A percentile compares a stretch with the other conserved stretches of the same genome.
Conservation (phyloP, 805 yeast genomes). For the Kodamaea kaohsiungensis region DNA sequence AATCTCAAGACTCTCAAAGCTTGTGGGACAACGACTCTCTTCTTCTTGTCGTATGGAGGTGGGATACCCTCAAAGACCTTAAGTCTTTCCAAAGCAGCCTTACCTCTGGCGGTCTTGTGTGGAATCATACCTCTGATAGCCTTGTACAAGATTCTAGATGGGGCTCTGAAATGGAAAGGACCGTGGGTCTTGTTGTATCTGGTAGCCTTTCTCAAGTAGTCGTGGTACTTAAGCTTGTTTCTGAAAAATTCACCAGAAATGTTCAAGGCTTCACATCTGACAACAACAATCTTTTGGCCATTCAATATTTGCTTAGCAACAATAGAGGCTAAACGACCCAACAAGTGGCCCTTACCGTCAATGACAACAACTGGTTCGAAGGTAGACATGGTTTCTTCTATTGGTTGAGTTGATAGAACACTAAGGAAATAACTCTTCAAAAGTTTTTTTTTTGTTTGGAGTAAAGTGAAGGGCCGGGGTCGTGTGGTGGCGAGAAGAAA, state of each 20-base stretch:
- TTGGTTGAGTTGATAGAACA: slow-evolving; percentile 7
- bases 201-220: slow-evolving; percentile 98
- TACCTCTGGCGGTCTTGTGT: slow-evolving; percentile 99
- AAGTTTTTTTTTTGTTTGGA: slow-evolving; percentile 3
- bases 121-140: slow-evolving; percentile 99
- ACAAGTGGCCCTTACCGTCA: slow-evolving; percentile 99
- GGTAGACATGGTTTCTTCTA: slow-evolving; percentile 57
- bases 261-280: slow-evolving; percentile 97
- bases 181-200: slow-evolving; percentile 98
- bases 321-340: slow-evolving; percentile 99
- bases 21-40: slow-evolving; percentile 99
- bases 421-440: background rate
- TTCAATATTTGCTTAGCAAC: slow-evolving; percentile 97
- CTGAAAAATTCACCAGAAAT: slow-evolving; percentile 99
- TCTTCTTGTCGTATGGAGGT: slow-evolving; percentile 99
- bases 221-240: slow-evolving; percentile 99
- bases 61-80: slow-evolving; percentile 99
- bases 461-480: background rate
- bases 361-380: slow-evolving; percentile 97
- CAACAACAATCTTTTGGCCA: slow-evolving; percentile 98
- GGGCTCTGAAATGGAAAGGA: slow-evolving; percentile 99
- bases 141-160: slow-evolving; percentile 99
- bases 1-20: slow-evolving; percentile 98
- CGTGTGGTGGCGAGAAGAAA: background rate
- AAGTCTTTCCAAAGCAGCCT: slow-evolving; percentile 98